Conservation (phyloP, 768 basidiomycete species). For the Hemileccinum rubropunctum region DNA sequence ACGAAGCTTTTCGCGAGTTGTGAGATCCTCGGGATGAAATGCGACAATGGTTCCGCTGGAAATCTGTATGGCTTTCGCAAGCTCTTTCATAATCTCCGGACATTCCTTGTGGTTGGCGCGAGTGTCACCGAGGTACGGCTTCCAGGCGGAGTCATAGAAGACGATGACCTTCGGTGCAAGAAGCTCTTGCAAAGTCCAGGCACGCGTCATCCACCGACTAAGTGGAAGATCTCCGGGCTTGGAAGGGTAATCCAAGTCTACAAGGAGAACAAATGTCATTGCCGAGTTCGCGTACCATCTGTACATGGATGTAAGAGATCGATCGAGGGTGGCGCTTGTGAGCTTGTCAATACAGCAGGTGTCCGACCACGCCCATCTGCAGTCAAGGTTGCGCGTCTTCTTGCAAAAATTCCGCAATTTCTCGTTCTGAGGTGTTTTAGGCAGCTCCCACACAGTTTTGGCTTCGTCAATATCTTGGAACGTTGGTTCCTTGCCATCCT, state of each 20-base stretch:
- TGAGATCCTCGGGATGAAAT: conserved; percentile 8
- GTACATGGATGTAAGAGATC: conserved; percentile 14
- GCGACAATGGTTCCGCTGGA: background rate
- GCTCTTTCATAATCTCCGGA: conserved; percentile 9
- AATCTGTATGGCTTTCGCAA: conserved; percentile 4
- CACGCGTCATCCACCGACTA: conserved; percentile 11
- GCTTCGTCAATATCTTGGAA: conserved; percentile 6
- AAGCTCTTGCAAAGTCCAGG: conserved; percentile 18
- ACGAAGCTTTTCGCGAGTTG: conserved; percentile 7
- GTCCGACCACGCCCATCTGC: conserved; percentile 15
- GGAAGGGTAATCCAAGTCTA: background rate
- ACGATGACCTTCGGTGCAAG: conserved; percentile 8
- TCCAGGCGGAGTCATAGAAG: conserved; percentile 10
- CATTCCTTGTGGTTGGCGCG: conserved; percentile 10
- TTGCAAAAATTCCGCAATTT: conserved; percentile 12
- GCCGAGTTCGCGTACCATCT: conserved; percentile 11
- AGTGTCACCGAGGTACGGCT: conserved; percentile 6
- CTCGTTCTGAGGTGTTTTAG: background rate
- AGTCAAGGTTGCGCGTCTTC: conserved; percentile 2
- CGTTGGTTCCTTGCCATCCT: conserved; percentile 4
- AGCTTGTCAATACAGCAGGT: conserved; percentile 11
- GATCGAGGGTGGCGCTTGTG: background rate
- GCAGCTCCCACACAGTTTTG: conserved; percentile 4
- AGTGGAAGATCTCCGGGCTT: background rate
- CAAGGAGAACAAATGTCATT: conserved; percentile 2